Percentiles rank a stretch among this genome's conserved stretches.
phyloP scores from a whole-genome alignment of 2,329 filamentous ascomycete species.

The Sclerotinia nivalis region DNA sequence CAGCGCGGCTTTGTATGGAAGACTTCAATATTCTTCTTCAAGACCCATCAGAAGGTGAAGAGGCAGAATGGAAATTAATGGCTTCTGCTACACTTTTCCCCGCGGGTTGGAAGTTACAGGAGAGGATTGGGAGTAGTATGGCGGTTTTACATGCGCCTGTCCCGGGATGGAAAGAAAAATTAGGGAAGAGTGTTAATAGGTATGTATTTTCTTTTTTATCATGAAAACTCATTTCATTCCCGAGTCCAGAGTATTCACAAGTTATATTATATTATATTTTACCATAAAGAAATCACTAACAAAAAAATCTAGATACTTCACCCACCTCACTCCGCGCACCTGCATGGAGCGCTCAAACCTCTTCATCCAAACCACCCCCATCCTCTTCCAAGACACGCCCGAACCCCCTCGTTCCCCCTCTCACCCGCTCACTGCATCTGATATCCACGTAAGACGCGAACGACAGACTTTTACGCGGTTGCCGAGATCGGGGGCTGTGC shows the following conservation, averaged over 20 bases:
- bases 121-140: constrained; percentile 52
- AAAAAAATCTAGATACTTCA: constrained; percentile 44
- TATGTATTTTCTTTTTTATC: constrained; percentile 30
- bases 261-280: no score
- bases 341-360: constrained; percentile 52
- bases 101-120: constrained; percentile 52
- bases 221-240: no score
- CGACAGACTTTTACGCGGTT: constrained; percentile 52
- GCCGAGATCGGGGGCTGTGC: constrained; percentile 46
- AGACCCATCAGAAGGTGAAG: constrained; percentile 43
- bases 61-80: constrained; percentile 49
- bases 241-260: no score
- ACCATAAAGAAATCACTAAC: constrained; percentile 18
- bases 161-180: constrained; percentile 51
- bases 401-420: constrained; percentile 42
- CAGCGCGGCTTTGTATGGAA: constrained; percentile 52
- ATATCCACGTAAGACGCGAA: constrained; percentile 51
- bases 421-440: constrained; percentile 34
- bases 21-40: constrained; percentile 53
- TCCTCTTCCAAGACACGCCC: constrained; percentile 49
- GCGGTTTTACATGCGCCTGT: constrained; percentile 50
- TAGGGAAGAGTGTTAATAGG: constrained; percentile 47
- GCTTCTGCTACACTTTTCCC: constrained; percentile 56
- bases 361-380: constrained; percentile 51
- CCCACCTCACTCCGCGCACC: constrained; percentile 46